These are phyloP conservation scores for Parachlorella kessleri DNA, from an alignment of 139 green algal species.

Conservation along the genomic window DNA sequence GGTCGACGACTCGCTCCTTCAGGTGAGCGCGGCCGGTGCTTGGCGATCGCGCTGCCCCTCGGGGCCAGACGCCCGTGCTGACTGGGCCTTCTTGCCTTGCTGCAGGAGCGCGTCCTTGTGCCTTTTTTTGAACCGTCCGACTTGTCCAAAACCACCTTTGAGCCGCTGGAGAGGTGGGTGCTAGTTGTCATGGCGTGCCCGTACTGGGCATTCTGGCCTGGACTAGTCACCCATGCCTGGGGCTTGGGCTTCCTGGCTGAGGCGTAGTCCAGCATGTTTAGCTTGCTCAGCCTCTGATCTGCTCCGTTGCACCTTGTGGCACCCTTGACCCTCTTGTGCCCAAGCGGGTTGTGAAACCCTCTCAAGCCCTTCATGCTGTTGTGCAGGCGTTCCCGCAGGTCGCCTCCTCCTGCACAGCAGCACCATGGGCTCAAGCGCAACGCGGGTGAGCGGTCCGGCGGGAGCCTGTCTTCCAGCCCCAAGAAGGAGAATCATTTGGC, in stretches of 20 bases:
- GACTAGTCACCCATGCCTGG: too few relatives aligned
- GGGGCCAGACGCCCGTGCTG: not conserved
- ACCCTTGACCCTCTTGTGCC: not conserved
- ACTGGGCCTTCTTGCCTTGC: not conserved
- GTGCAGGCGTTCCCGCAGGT: not conserved
- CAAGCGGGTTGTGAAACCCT: not conserved
- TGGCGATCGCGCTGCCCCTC: not conserved
- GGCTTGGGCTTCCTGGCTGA: too few relatives aligned
- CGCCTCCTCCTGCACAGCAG: not conserved
- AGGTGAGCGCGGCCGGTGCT: slow-evolving; percentile 2
- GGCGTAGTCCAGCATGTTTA: too few relatives aligned
- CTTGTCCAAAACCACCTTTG: not conserved
- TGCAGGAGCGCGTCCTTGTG: slow-evolving; percentile 39
- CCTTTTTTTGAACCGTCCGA: slow-evolving; percentile 34
- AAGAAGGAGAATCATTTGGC: slow-evolving; percentile 16
- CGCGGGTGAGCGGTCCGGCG: slow-evolving; percentile 17
- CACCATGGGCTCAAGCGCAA: slow-evolving; percentile 14
- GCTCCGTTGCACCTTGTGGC: too few relatives aligned
- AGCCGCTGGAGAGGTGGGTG: not conserved
- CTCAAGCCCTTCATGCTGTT: not conserved
- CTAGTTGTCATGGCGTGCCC: too few relatives aligned
- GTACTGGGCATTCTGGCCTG: too few relatives aligned
- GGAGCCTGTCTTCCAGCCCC: slow-evolving; percentile 5
- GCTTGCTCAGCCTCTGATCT: too few relatives aligned
- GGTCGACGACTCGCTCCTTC: slow-evolving; percentile 1